A percentile compares a stretch with the other conserved stretches of the same genome.
Conservation (phyloP, 306 rosid species). For the Dryas drummondii region DNA sequence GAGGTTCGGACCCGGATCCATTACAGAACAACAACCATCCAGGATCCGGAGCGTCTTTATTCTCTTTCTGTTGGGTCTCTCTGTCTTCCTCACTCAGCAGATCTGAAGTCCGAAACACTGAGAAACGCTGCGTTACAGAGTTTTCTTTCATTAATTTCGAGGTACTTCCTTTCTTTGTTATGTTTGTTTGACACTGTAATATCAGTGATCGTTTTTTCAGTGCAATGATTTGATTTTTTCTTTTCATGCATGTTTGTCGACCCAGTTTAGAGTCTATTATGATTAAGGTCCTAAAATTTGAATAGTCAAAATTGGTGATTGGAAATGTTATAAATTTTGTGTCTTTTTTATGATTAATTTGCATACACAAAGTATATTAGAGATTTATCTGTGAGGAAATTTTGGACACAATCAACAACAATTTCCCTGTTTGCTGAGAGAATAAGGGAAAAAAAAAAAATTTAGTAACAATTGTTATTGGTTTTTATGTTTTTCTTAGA, state of each 20-base stretch:
- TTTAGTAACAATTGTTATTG: too few species aligned
- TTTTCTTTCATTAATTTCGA: neutral
- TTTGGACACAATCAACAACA: too few species aligned
- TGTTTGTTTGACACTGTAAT: neutral
- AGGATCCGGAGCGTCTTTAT: too few species aligned
- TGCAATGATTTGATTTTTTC: neutral
- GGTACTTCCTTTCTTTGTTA: neutral
- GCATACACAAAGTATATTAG: too few species aligned
- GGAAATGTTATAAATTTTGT: neutral
- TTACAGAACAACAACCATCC: too few species aligned
- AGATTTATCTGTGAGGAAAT: too few species aligned
- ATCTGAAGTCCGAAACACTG: neutral
- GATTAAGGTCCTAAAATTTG: neutral
- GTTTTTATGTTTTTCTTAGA: too few species aligned
- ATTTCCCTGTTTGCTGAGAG: too few species aligned
- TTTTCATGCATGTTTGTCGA: neutral
- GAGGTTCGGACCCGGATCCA: too few species aligned
- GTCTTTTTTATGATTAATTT: neutral
- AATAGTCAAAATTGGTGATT: neutral
- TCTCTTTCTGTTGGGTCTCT: too few species aligned
- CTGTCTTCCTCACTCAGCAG: too few species aligned
- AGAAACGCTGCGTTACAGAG: neutral
- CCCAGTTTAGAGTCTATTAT: neutral
- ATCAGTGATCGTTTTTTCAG: neutral
- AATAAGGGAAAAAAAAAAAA: too few species aligned